Evolutionary conservation across 495 filamentous ascomycete genomes (phyloP), one percentile per base, ranked within the genome.

Genomic region (Penicillium macrosclerotiorum): DNA sequence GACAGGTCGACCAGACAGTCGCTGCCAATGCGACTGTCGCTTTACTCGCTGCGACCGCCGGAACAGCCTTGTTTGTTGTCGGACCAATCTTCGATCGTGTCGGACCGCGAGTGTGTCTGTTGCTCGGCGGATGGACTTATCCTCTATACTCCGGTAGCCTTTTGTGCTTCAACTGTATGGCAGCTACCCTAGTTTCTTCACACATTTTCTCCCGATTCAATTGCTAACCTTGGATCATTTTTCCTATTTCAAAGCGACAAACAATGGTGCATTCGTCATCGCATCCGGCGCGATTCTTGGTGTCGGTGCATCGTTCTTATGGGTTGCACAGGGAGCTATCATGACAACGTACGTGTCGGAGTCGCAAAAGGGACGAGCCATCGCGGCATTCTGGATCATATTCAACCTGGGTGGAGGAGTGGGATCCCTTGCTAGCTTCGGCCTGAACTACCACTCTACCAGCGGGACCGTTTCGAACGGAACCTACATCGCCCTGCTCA

Each of bases 211-310:
- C 5, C 9, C 17, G 2, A 19, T 16, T 17, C 0, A 3, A 5
- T 12, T 23, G n/a, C 47, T 55, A 29, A 55, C 16, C 1, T 8
- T n/a, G n/a, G n/a, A n/a, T n/a, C 1, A 25, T 0, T 3, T 16
- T 7, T 1, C 35, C 19, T n/a, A n/a, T n/a, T 11, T 2, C 8
- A 41, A 79, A 68, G 85, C 88, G 52, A 89, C 76, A 23, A 45
- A 72, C 12, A 94, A 92, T 58, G 69, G 65, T n/a, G 85, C 82
- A 4, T 90, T 92, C 57, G 85, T 88, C 51, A 80, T 89, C 42
- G 88, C 87, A 31, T 52, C 76, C 4, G 76, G 76, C 23, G 67
- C 67, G 6, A 60, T 78, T n/a, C 65, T 80, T 12, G 76, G 76
- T 47, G 45, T 74, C 8, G 71, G 75, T 16, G 74, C 76, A 8